A percentile compares a stretch with the other conserved stretches of the same genome.
Evolutionary conservation across 306 rosid genomes (phyloP).

Genomic region (Ormosia semicastrata): DNA sequence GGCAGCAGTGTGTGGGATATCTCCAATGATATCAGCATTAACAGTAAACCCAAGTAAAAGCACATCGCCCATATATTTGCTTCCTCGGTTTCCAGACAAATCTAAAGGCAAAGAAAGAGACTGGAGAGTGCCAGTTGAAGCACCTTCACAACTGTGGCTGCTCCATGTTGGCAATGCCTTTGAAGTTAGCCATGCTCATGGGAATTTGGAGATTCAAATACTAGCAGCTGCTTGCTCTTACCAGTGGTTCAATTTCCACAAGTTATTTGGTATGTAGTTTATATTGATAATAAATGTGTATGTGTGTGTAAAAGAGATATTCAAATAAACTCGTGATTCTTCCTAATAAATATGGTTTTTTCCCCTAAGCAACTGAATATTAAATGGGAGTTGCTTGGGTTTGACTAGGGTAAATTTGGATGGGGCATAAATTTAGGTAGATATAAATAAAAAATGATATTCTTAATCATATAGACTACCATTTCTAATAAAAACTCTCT

Average conservation of each 20-base stretch:
- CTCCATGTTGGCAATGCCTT: conserved; percentile 87
- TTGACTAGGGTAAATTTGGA: not conserved
- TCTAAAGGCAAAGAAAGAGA: conserved; percentile 40
- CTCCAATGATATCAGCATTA: conserved; percentile 89
- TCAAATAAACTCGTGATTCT: not conserved
- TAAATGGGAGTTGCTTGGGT: no score
- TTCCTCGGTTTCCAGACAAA: conserved; percentile 59
- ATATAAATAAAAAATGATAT: not conserved
- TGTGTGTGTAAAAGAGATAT: not conserved
- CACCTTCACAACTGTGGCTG: conserved; percentile 81
- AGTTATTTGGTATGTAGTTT: conserved; percentile 54
- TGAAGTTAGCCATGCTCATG: conserved; percentile 38
- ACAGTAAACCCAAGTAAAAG: conserved; percentile 68
- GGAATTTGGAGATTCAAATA: conserved; percentile 56
- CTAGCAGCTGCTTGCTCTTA: conserved; percentile 85
- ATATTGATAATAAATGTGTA: not conserved
- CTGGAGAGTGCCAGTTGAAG: conserved; percentile 75
- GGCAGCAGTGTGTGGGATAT: conserved; percentile 73
- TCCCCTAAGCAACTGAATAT: not conserved
- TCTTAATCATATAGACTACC: not conserved
- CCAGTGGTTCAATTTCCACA: conserved; percentile 86
- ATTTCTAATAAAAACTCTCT: not conserved
- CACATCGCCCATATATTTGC: conserved; percentile 69
- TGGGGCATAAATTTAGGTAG: not conserved
- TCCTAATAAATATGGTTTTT: not conserved